Conservation (phyloP, 805 yeast species). For the Maudiozyma barnettii region DNA sequence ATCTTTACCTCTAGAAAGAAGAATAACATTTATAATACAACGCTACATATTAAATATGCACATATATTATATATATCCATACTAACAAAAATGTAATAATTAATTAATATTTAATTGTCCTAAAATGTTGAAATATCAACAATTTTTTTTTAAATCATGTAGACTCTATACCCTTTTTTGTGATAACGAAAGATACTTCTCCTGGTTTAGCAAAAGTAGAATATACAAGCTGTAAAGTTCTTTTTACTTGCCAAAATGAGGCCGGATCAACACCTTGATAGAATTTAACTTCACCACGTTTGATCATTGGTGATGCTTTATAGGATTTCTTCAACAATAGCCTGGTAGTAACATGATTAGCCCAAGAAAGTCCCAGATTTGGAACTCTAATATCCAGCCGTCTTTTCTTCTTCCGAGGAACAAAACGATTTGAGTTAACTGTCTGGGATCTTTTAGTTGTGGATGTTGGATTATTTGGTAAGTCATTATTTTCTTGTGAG, state of each 20-base stretch:
- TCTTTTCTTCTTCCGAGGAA: conserved; percentile 20
- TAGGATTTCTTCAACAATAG: conserved; percentile 37
- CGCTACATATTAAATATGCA: too few species aligned
- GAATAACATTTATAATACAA: too few species aligned
- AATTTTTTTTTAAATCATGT: background rate
- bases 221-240: conserved; percentile 34
- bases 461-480: background rate
- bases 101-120: background rate
- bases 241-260: conserved; percentile 25
- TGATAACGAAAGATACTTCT: conserved; percentile 18
- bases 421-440: background rate
- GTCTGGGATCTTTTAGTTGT: background rate
- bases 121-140: background rate
- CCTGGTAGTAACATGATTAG: conserved; percentile 41
- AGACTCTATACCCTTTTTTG: conserved; percentile 20
- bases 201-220: conserved; percentile 28
- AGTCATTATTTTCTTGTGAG: background rate
- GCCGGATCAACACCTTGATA: conserved; percentile 28
- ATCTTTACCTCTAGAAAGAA: too few species aligned
- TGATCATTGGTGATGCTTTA: conserved; percentile 30
- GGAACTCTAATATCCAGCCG: conserved; percentile 35
- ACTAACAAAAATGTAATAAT: background rate
- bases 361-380: conserved; percentile 48
- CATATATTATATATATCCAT: too few species aligned
- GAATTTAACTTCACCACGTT: conserved; percentile 24